Evolutionary conservation across 257 asterid species (phyloP).

Genomic region (Plantago elongata): DNA sequence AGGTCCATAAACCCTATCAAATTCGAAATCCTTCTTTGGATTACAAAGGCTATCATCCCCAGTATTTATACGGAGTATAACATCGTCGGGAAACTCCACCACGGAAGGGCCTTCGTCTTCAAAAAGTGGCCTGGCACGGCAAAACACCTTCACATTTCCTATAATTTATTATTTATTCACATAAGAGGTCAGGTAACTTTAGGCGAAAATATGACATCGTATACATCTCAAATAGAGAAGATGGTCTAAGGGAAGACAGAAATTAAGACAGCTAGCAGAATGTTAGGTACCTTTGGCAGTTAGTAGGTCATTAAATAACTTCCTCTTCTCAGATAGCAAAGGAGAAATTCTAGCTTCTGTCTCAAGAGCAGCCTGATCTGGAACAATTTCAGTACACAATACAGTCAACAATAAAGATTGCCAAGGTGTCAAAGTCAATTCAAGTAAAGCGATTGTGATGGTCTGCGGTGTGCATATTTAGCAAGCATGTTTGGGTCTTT

Average conservation of each 20-base stretch:
- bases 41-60: slow-evolving; percentile 67
- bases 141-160: slow-evolving; percentile 90
- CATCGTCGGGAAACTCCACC: slow-evolving; percentile 88
- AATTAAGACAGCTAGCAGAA: slow-evolving; percentile 23
- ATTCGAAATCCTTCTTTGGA: slow-evolving; percentile 96
- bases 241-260: slow-evolving; percentile 9
- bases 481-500: neutral
- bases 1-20: slow-evolving; percentile 98
- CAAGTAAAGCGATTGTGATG: too few relatives aligned
- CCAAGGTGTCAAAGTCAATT: neutral
- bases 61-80: slow-evolving; percentile 66
- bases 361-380: slow-evolving; percentile 95
- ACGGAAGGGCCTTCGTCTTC: slow-evolving; percentile 86
- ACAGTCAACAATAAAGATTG: neutral
- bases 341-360: slow-evolving; percentile 93
- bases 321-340: slow-evolving; percentile 79
- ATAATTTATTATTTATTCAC: slow-evolving; percentile 32
- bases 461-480: too few relatives aligned
- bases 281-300: slow-evolving; percentile 72
- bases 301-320: slow-evolving; percentile 76
- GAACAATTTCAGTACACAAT: slow-evolving; percentile 17
- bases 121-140: slow-evolving; percentile 92
- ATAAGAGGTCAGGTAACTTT: slow-evolving; percentile 6
- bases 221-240: slow-evolving; percentile 13
- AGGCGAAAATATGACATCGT: slow-evolving; percentile 16